These are phyloP conservation scores for Citeromyces matritensis DNA, from an alignment of 805 yeast genomes.

Conservation along the genomic window DNA sequence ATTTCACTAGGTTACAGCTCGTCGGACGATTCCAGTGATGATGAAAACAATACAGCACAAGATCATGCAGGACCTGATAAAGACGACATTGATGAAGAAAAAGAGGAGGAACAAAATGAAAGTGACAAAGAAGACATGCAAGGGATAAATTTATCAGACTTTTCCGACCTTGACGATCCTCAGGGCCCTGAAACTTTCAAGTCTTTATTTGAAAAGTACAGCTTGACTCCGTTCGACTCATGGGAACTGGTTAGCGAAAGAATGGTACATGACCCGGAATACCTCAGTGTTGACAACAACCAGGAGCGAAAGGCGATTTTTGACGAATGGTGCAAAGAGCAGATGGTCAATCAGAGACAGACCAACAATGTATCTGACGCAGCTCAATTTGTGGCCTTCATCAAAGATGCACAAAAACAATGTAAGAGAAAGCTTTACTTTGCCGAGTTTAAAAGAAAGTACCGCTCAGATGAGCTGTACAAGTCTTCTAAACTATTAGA, in stretches of 20 bases:
- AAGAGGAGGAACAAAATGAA: background rate
- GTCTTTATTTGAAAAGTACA: too few species aligned
- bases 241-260: slow-evolving; percentile 10
- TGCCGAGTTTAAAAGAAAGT: slow-evolving; percentile 12
- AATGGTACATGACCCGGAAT: slow-evolving; percentile 9
- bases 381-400: slow-evolving; percentile 3
- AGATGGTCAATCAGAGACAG: background rate
- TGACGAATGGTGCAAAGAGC: slow-evolving; percentile 1
- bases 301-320: slow-evolving; percentile 1
- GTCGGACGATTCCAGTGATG: too few species aligned
- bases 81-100: slow-evolving; percentile 1
- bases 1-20: too few species aligned
- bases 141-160: too few species aligned
- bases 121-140: background rate
- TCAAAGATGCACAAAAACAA: slow-evolving; percentile 3
- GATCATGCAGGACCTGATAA: background rate
- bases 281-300: slow-evolving; percentile 7
- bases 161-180: too few species aligned
- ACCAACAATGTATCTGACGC: background rate
- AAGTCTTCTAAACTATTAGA: slow-evolving; percentile 5
- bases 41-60: too few species aligned
- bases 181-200: background rate
- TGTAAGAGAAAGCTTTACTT: slow-evolving; percentile 7
- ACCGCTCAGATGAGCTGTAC: slow-evolving; percentile 5
- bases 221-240: slow-evolving; percentile 6